Evolutionary conservation across 192 early-diverging fungal genomes (phyloP).

Genomic region (Spinellus fusiger): DNA sequence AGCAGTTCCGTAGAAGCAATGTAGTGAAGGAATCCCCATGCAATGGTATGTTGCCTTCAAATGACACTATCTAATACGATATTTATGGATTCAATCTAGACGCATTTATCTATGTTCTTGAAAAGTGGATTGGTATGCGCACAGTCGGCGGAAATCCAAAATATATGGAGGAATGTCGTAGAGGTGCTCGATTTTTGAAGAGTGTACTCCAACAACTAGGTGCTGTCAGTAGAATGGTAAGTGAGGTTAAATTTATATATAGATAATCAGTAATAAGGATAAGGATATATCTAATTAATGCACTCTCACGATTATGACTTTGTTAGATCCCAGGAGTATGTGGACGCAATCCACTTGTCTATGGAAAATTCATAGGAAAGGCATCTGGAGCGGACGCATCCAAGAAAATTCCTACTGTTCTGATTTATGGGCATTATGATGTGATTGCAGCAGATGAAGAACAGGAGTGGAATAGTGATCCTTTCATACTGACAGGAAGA

Average conservation of each 20-base stretch:
- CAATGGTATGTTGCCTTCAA: neutral
- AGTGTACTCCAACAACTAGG: constrained; percentile 62
- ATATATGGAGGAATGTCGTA: constrained; percentile 63
- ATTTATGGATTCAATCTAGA: constrained; percentile 17
- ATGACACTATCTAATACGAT: neutral
- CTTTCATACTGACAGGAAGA: constrained; percentile 57
- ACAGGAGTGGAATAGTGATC: constrained; percentile 51
- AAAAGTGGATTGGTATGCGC: constrained; percentile 61
- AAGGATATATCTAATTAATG: neutral
- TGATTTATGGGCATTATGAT: constrained; percentile 80
- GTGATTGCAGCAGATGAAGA: constrained; percentile 65
- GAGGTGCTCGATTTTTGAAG: constrained; percentile 68
- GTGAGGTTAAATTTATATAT: neutral
- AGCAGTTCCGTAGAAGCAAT: constrained; percentile 11
- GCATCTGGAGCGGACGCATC: constrained; percentile 20
- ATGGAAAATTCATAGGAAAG: constrained; percentile 51
- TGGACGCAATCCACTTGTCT: constrained; percentile 65
- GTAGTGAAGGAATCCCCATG: constrained; percentile 6
- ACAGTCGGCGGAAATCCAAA: constrained; percentile 64
- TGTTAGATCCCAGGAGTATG: constrained; percentile 48
- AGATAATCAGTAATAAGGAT: neutral
- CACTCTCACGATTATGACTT: neutral
- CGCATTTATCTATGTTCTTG: constrained; percentile 54
- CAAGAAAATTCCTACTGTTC: constrained; percentile 38
- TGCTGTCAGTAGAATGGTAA: constrained; percentile 43